A percentile compares a stretch with the other conserved stretches of the same genome.
These are phyloP conservation scores for Pulicaria dysenterica DNA, from an alignment of 129 eudicot genomes.

Conservation along the genomic window DNA sequence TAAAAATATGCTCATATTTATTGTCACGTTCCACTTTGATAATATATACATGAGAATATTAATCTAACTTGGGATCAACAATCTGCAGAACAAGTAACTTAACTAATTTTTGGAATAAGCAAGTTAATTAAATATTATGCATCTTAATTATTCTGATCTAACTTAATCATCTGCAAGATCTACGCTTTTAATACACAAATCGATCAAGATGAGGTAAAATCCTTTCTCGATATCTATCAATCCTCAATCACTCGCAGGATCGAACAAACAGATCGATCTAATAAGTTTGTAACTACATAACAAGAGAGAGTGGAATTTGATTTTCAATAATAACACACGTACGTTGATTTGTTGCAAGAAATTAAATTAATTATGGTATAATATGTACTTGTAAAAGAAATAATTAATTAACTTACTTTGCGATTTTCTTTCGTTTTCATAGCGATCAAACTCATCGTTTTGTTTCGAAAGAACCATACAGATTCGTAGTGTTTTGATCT, in stretches of 20 bases:
- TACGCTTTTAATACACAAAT: background rate
- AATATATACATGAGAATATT: background rate
- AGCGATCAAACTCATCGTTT: too few relatives aligned
- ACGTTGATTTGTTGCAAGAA: too few relatives aligned
- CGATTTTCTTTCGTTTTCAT: constrained; percentile 2
- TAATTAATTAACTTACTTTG: too few relatives aligned
- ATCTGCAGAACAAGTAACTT: background rate
- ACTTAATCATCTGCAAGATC: background rate
- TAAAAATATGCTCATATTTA: background rate
- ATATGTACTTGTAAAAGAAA: too few relatives aligned
- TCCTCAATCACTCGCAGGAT: background rate
- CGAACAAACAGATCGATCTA: background rate
- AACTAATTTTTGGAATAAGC: too few relatives aligned
- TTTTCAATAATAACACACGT: too few relatives aligned
- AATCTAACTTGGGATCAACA: background rate
- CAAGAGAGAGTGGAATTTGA: constrained; percentile 14
- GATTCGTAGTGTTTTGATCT: background rate
- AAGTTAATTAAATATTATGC: too few relatives aligned
- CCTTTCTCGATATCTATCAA: too few relatives aligned
- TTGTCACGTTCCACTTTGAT: background rate
- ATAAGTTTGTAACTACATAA: constrained; percentile 7
- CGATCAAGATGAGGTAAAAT: background rate
- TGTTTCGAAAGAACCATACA: background rate
- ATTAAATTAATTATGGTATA: too few relatives aligned
- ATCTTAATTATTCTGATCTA: too few relatives aligned